Base-by-base conservation (phyloP, 163 green algal species). In the Scenedesmus sp. region DNA sequence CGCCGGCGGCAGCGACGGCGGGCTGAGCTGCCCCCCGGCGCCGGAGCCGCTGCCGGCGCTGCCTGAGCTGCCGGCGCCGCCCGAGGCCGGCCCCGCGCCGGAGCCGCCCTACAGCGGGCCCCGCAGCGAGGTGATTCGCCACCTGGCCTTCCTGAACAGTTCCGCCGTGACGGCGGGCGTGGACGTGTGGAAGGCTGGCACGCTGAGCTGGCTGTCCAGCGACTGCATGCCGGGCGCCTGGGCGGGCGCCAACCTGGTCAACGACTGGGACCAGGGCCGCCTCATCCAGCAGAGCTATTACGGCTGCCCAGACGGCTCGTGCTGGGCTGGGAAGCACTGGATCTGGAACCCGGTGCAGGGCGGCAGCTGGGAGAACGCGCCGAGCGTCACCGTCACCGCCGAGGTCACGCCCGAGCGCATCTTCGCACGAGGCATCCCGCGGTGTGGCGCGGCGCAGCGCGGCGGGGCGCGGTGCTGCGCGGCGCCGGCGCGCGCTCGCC, bases 281-380 rank as follows among this genome's bases (percentile, higher is more conserved):
- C 54, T 63, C 54, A 63, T 63, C 54, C 54, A 63, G 24, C 54
- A 63, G 24, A 39, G 26, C 2, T 63, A 63, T 28, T 63, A 63
- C 7, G 54, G 54, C 22, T 63, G 54, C 20, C 54, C 54, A n/a
- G 54, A 63, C 20, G 54, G 54, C 54, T 63, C 54, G 24, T 63
- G 54, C 9, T 63, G 54, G 54, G 54, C n/a, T 24, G 54, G 54
- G 13, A 13, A 63, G 18, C 54, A 24, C 31, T 63, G 34, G 54
- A 28, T 63, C 26, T 63, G 54, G 54, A 63, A 63, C 24, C 54
- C 54, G 31, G 54, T 63, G 54, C 54, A 63, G 20, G 54, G 54
- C 31, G 54, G 54, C 54, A 39, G 26, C 24, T 63, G 54, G 54
- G 54, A 63, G 54, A 63, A 63, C 54, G 20, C 18, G 24, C 26